Evolutionary conservation across 495 filamentous ascomycete genomes (phyloP), one percentile per base, ranked within the genome.

Genomic region (Usnea hakonensis): DNA sequence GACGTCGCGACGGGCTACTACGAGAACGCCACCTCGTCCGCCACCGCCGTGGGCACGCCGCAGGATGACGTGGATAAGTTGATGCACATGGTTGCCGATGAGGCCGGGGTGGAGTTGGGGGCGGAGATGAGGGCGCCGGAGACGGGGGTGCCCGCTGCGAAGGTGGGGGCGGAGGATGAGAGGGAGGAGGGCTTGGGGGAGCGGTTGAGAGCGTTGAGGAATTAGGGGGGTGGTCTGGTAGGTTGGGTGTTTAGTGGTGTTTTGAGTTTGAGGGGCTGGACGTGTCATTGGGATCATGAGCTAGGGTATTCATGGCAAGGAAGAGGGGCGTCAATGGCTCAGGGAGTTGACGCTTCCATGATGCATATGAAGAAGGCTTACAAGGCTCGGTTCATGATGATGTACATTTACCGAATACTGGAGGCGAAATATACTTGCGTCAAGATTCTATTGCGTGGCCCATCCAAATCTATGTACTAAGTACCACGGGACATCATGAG

Each of bases 51-150:
- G 32, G 86, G 83, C 58, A 89, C 89, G 44, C 88, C 88, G 62
- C 89, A 92, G 68, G 90, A 91, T 58, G 88, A 89, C 67, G 90
- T 93, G 14, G 89, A 93, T 73, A 81, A 88, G 63, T 71, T 93
- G 66, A 87, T 92, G 71, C 82, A 79, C 60, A 87, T 91, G 77
- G 84, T 90, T 10, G 89, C 89, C 58, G 89, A 93, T 73, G 89
- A 92, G 73, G 88, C 87, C 19, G 89, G 89, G 33, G 77, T 93
- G 56, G 86, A 91, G 74, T 75, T 92, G 60, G 76, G 82, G 60
- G 75, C 84, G 62, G 88, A 90, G 74, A 81, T 93, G 73, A 83
- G 84, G 66, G 79, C 78, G 57, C 66, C 68, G 35, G 68, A 71
- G 44, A 61, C 61, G 58, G 64, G 60, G 32, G 61, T 67, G 61